Base-by-base conservation (phyloP, 1,139 yeast species). In the Blastobotrys persicus region DNA sequence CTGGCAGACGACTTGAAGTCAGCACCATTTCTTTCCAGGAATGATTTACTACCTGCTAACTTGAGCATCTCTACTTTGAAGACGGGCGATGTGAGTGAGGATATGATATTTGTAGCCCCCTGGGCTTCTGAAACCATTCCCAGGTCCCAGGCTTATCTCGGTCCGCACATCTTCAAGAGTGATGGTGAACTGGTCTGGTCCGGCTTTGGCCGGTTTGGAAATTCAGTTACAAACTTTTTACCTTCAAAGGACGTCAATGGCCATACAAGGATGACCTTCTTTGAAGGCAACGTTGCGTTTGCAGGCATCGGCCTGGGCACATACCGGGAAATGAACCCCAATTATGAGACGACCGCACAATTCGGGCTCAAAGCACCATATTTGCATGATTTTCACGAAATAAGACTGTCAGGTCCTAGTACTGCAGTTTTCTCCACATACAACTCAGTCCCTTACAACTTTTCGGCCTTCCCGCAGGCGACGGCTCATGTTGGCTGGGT, bases 121-220 rank as follows among this genome's bases (percentile, higher is more conserved):
- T 52, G 55, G 41, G 42, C 32, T 28, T 33, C 47, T 11, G 48
- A 38, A 2, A 50, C 44, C 11, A 45, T 42, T 14, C 47, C 37
- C 2, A 42, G 43, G 19, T 41, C 38, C 7, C 44, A 52, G 1
- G 44, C 28, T n/a, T 44, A 49, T 4, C 28, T 50, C 11, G 56
- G 51, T 12, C 49, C 55, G 2, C 49, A 53, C 33, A 51, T 53
- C 19, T 53, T 46, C 37, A 41, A 45, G 18, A 34, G 34, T 17
- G 34, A 51, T 16, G 56, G 56, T 5, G 48, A 49, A 17, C 44
- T 53, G 18, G 41, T 53, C 1, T 53, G 56, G 56, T 46, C 53
- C n/a, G 56, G 56, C 12, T 51, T 45, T 33, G 47, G 49, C 11
- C 40, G 41, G 14, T 42, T 44, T 16, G 28, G 51, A 13, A 49